Evolutionary conservation across 768 basidiomycete genomes (phyloP).

Genomic region (Mycena sanguinolenta): DNA sequence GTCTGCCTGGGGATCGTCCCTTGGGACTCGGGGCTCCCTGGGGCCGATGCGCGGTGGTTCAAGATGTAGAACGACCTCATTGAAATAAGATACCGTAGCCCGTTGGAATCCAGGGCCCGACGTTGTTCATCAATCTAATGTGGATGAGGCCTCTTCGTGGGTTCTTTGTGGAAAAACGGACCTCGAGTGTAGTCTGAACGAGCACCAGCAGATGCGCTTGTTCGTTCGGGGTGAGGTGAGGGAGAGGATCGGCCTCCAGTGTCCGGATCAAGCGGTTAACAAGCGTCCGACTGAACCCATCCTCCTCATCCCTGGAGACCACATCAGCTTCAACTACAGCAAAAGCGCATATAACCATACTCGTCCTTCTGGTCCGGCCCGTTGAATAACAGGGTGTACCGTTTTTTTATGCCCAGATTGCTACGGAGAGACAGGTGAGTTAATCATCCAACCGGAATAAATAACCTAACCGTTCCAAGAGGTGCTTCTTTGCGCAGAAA

Average conservation of each 20-base stretch:
- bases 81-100: conserved; percentile 92
- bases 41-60: conserved; percentile 71
- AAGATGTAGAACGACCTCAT: conserved; percentile 93
- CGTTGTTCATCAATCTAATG: conserved; percentile 88
- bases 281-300: conserved; percentile 70
- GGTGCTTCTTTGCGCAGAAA: conserved; percentile 59
- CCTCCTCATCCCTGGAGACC: conserved; percentile 52
- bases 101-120: conserved; percentile 92
- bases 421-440: conserved; percentile 8
- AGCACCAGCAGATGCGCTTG: conserved; percentile 87
- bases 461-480: conserved; percentile 8
- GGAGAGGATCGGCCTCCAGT: conserved; percentile 73
- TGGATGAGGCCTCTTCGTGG: neutral
- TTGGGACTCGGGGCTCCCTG: conserved; percentile 61
- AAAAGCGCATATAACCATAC: conserved; percentile 54
- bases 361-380: conserved; percentile 55
- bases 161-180: conserved; percentile 40
- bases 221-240: conserved; percentile 84
- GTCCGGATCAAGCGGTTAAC: conserved; percentile 73
- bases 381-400: conserved; percentile 69
- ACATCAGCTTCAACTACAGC: neutral
- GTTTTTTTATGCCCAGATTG: conserved; percentile 48
- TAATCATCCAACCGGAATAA: neutral
- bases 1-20: conserved; percentile 58
- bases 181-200: conserved; percentile 90